Percentiles rank a stretch among this genome's conserved stretches.
Conservation (phyloP, 305 asterid genomes). For the Plantago coronopus region DNA sequence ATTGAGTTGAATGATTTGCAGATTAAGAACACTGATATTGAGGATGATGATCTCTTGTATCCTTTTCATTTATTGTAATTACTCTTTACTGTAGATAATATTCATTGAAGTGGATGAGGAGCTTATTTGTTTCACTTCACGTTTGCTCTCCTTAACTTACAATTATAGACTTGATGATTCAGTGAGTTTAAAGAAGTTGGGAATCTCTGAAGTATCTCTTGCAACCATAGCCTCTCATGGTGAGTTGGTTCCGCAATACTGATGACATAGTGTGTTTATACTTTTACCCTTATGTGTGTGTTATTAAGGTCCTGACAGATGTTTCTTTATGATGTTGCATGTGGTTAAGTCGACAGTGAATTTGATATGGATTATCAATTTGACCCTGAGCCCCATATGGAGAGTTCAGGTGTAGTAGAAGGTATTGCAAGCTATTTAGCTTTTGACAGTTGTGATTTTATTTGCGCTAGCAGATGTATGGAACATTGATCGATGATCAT, state of each 20-base stretch:
- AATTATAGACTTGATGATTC: constrained; percentile 64
- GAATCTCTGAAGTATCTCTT: constrained; percentile 80
- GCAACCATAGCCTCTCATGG: constrained; percentile 88
- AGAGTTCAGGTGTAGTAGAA: constrained; percentile 25
- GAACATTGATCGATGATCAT: neutral
- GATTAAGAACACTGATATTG: constrained; percentile 25
- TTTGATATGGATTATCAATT: constrained; percentile 30
- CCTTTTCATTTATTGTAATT: constrained; percentile 30
- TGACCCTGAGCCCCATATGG: constrained; percentile 26
- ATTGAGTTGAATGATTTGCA: constrained; percentile 25
- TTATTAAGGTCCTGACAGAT: neutral
- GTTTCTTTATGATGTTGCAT: constrained; percentile 19
- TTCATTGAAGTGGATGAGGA: neutral
- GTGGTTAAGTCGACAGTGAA: constrained; percentile 39
- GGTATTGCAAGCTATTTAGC: constrained; percentile 27
- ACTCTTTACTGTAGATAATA: neutral
- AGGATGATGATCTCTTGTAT: constrained; percentile 68
- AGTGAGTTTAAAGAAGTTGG: constrained; percentile 65
- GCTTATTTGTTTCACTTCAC: neutral
- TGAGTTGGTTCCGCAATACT: constrained; percentile 22
- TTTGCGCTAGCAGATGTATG: constrained; percentile 10
- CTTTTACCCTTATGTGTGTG: no score
- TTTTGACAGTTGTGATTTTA: constrained; percentile 8
- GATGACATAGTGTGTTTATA: neutral
- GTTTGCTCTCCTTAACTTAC: constrained; percentile 41